Evolutionary conservation across 768 basidiomycete species (phyloP), one percentile per base, ranked within the genome.

Genomic region (Collybia sp.): DNA sequence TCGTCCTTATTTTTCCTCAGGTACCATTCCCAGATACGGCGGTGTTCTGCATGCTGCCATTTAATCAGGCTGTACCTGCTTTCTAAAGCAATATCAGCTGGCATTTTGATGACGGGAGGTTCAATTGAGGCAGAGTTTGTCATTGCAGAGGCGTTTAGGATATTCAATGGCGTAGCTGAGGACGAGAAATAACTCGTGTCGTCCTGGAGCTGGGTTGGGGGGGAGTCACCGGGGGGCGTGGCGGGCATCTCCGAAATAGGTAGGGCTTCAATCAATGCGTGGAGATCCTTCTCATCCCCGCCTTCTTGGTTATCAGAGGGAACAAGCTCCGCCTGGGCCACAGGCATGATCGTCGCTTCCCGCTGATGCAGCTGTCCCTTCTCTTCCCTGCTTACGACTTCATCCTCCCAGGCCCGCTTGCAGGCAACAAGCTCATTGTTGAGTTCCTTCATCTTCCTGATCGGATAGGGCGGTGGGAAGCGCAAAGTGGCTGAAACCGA

Each of bases 11-110:
- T 92, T 65, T 91, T 88, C 42, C 88, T 80, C 10, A 89, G 69
- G 58, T 95, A 95, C 93, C 93, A 96, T 56, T 93, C 89, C 93
- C 94, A 97, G 20, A 95, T 80, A 36, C 89, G 83, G 32, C 87
- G 78, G 52, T 91, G 87, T 54, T 95, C 92, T 53, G 86, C 85
- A 46, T 93, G 88, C 53, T 85, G 83, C 73, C 83, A 85, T 59
- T 86, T 83, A 33, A 88, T 66, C 32, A 81, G 70, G 40, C 76
- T 77, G 34, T 88, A 77, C 15, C 73, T 76, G 57, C 89, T 91
- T 58, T 93, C 85, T 32, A 83, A 67, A 10, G 74, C 65, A 40
- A 96, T 90, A 54, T 93, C 89, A 20, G 77, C 69, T 1, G 69
- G 66, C 0, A 82, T 80, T 56, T 83, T 89, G 32, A 86, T 51